Percentiles rank a stretch among this genome's conserved stretches.
phyloP scores from a whole-genome alignment of 2,329 filamentous ascomycete genomes.

The Neophaeococcomyces aloes region DNA sequence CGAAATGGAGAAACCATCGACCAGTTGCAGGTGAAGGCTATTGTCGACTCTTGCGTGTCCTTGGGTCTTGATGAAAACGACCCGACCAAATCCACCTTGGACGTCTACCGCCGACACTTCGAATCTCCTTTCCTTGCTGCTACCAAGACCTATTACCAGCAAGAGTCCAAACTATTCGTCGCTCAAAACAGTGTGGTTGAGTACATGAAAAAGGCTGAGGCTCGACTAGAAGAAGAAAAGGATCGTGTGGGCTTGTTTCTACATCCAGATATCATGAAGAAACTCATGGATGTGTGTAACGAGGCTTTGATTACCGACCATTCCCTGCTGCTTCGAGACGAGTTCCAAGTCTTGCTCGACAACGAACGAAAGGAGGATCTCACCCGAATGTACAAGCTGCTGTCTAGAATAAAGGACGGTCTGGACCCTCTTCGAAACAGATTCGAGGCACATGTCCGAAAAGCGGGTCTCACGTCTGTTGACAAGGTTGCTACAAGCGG shows the following conservation, averaged over 20 bases:
- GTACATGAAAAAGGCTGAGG: conserved; percentile 99
- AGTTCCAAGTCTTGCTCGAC: conserved; percentile 88
- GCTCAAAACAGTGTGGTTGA: conserved; percentile 96
- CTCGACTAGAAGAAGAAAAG: conserved; percentile 81
- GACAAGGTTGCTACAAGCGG: conserved; percentile 82
- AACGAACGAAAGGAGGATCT: conserved; percentile 93
- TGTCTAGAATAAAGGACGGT: conserved; percentile 81
- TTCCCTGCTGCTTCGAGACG: conserved; percentile 73
- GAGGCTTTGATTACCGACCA: conserved; percentile 83
- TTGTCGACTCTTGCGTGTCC: conserved; percentile 93
- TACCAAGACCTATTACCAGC: conserved; percentile 75
- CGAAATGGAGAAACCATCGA: conserved; percentile 96
- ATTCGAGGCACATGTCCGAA: conserved; percentile 88
- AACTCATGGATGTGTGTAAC: conserved; percentile 79
- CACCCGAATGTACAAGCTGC: conserved; percentile 86
- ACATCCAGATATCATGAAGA: conserved; percentile 75
- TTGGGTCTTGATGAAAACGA: conserved; percentile 89
- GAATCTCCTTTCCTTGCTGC: conserved; percentile 83
- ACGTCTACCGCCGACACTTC: conserved; percentile 88
- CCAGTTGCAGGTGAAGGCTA: conserved; percentile 89
- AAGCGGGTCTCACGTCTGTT: conserved; percentile 76
- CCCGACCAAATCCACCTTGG: conserved; percentile 83
- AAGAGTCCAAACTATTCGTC: conserved; percentile 87
- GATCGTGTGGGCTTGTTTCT: conserved; percentile 86
- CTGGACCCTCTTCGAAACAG: conserved; percentile 75